A percentile compares a stretch with the other conserved stretches of the same genome.
phyloP scores from a whole-genome alignment of 2,329 filamentous ascomycete genomes.

The Teratosphaeria pseudoeucalypti region DNA sequence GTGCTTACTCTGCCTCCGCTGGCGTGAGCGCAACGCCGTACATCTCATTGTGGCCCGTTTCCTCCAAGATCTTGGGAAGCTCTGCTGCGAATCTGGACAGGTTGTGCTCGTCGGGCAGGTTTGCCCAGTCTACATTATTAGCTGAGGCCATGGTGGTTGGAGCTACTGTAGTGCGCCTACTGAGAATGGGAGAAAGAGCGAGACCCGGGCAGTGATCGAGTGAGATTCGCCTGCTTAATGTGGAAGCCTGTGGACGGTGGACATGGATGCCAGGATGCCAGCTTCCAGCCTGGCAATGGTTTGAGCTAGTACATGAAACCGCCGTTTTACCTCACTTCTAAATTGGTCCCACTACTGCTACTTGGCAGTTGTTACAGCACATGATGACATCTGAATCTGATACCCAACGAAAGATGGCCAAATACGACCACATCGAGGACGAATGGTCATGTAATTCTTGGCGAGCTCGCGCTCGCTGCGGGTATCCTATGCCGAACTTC shows the following conservation, averaged over 20 bases:
- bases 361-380: too few species aligned
- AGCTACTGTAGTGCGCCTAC: background rate
- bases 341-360: too few species aligned
- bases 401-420: too few species aligned
- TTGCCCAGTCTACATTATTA: background rate
- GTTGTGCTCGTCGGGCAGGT: conserved; percentile 1
- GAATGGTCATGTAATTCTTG: too few species aligned
- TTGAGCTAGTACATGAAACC: too few species aligned
- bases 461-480: too few species aligned
- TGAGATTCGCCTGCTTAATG: background rate
- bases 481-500: background rate
- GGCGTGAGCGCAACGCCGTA: conserved; percentile 64
- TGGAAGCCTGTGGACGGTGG: background rate
- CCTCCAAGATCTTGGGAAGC: conserved; percentile 48
- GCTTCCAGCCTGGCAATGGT: too few species aligned
- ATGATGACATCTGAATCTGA: too few species aligned
- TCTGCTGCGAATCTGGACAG: conserved; percentile 41
- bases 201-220: background rate
- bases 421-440: too few species aligned
- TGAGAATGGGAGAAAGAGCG: background rate
- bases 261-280: background rate
- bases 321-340: too few species aligned
- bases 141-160: background rate
- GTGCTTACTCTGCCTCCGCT: conserved; percentile 15
- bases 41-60: conserved; percentile 61